Conservation (phyloP, 495 filamentous ascomycete genomes). For the Xylaria scruposa region DNA sequence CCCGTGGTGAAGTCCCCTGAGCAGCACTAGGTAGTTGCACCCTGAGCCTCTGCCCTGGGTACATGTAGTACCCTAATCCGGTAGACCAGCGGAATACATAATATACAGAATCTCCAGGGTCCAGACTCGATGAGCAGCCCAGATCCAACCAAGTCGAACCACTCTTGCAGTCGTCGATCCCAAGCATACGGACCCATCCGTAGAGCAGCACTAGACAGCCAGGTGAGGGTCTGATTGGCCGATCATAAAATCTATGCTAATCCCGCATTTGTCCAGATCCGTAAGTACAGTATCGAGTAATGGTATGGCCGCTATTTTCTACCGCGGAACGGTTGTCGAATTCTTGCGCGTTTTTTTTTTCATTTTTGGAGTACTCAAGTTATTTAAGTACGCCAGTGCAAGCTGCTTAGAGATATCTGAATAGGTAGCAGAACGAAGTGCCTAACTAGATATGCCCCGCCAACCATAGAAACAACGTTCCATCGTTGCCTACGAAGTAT, state of each 20-base stretch:
- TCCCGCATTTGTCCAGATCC: conserved; percentile 1
- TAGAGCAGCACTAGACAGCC: background rate
- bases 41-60: background rate
- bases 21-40: background rate
- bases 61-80: background rate
- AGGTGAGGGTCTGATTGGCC: background rate
- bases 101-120: conserved; percentile 5
- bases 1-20: background rate
- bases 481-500: background rate
- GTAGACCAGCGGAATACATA: background rate
- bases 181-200: conserved; percentile 3
- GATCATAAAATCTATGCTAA: background rate
- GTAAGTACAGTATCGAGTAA: background rate
- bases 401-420: background rate
- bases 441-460: background rate
- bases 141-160: conserved; percentile 11
- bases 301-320: no score
- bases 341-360: background rate
- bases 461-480: background rate
- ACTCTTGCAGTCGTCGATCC: conserved; percentile 8
- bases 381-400: background rate
- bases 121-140: background rate
- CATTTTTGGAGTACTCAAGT: background rate
- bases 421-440: background rate
- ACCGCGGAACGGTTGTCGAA: background rate